These are phyloP conservation scores for Panellus pusillus DNA, from an alignment of 768 basidiomycete genomes.

Conservation along the genomic window DNA sequence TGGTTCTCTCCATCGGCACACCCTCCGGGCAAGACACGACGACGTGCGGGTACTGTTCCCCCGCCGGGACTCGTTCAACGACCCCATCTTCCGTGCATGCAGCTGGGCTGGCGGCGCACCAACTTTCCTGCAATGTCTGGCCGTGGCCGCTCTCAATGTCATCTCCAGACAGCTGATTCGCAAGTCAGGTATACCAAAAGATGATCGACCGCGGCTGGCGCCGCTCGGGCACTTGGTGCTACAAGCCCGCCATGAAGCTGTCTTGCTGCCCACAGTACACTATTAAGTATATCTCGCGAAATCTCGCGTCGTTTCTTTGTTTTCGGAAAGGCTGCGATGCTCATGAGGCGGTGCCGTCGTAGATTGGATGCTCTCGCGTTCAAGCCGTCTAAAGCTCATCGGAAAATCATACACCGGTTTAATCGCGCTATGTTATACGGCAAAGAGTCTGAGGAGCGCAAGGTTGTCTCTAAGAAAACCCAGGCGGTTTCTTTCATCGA, in stretches of 20 bases:
- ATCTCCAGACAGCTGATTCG: not conserved
- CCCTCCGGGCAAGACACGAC: slow-evolving; percentile 37
- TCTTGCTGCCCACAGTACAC: slow-evolving; percentile 96
- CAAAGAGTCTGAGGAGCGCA: slow-evolving; percentile 30
- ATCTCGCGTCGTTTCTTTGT: too few relatives aligned
- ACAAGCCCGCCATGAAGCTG: slow-evolving; percentile 78
- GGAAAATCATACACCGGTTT: slow-evolving; percentile 73
- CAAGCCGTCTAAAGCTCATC: slow-evolving; percentile 69
- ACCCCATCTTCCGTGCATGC: slow-evolving; percentile 43
- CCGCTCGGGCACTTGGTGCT: slow-evolving; percentile 75
- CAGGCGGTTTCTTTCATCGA: slow-evolving; percentile 42
- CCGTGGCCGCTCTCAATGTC: not conserved
- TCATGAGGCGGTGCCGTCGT: not conserved
- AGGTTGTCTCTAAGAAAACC: slow-evolving; percentile 26
- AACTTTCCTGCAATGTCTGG: slow-evolving; percentile 55
- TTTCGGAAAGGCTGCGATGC: too few relatives aligned
- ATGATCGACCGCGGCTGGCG: slow-evolving; percentile 90
- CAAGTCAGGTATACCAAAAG: slow-evolving; percentile 64
- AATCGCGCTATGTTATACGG: slow-evolving; percentile 64
- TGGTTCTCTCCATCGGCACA: slow-evolving; percentile 34
- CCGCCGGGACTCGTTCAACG: slow-evolving; percentile 48
- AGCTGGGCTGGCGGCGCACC: slow-evolving; percentile 49
- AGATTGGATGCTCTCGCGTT: slow-evolving; percentile 71
- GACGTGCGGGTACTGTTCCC: slow-evolving; percentile 70
- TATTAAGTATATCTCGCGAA: slow-evolving; percentile 58